These are phyloP conservation scores for Paraglomus brasilianum DNA, from an alignment of 192 early-diverging fungal genomes.

Conservation along the genomic window DNA sequence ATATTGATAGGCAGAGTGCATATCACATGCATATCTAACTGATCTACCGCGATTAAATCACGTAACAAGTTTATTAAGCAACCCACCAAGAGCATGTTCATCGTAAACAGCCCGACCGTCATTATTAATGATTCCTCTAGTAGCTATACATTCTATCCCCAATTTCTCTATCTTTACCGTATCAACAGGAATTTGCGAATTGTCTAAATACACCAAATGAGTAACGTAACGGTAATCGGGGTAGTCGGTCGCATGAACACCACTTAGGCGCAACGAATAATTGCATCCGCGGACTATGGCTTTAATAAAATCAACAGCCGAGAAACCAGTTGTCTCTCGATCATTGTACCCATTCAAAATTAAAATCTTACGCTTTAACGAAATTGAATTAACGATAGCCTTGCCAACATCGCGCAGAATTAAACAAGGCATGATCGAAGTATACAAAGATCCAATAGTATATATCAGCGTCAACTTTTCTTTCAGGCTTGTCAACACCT, in stretches of 20 bases:
- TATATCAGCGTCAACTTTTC: constrained; percentile 61
- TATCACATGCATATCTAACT: no score
- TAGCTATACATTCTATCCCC: constrained; percentile 46
- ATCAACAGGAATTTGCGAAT: constrained; percentile 51
- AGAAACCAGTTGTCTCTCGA: constrained; percentile 67
- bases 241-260: constrained; percentile 38
- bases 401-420: constrained; percentile 67
- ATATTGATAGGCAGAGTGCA: no score
- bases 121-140: constrained; percentile 27
- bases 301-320: constrained; percentile 68
- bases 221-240: constrained; percentile 46
- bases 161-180: constrained; percentile 42
- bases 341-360: constrained; percentile 70
- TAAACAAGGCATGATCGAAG: constrained; percentile 69
- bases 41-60: no score
- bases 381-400: constrained; percentile 52
- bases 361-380: constrained; percentile 60
- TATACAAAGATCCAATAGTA: constrained; percentile 74
- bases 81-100: constrained; percentile 28
- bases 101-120: constrained; percentile 37
- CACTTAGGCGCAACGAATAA: constrained; percentile 36
- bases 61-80: no score
- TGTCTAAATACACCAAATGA: constrained; percentile 52
- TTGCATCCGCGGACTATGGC: constrained; percentile 69
- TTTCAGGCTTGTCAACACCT: constrained; percentile 49